Conservation (phyloP, 257 asterid genomes). For the Striga asiatica region DNA sequence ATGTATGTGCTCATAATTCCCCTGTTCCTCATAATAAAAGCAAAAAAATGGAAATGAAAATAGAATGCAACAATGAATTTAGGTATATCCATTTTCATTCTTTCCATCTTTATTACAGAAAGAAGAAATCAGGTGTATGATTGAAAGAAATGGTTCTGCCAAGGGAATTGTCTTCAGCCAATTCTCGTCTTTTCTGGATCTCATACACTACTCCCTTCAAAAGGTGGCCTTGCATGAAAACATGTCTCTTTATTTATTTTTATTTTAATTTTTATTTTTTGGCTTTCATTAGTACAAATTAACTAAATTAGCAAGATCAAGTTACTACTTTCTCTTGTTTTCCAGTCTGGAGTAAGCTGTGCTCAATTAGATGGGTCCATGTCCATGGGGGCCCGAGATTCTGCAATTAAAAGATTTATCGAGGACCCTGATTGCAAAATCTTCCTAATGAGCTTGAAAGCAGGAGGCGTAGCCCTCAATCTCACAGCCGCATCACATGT, state of each 20-base stretch:
- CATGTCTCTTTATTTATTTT: not conserved
- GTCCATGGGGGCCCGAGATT: constrained; percentile 73
- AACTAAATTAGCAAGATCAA: too few species aligned
- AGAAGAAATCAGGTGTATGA: constrained; percentile 89
- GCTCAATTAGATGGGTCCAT: constrained; percentile 84
- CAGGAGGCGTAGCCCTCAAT: constrained; percentile 96
- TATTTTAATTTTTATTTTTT: not conserved
- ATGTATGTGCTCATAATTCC: constrained; percentile 18
- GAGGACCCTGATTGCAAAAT: constrained; percentile 81
- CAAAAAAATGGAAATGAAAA: not conserved
- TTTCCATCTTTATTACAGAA: constrained; percentile 58
- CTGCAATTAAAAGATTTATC: constrained; percentile 65
- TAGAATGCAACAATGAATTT: too few species aligned
- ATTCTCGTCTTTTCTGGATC: constrained; percentile 87
- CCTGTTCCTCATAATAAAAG: not conserved
- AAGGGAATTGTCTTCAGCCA: constrained; percentile 97
- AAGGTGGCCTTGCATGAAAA: constrained; percentile 36
- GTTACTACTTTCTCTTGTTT: constrained; percentile 8
- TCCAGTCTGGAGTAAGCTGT: constrained; percentile 71
- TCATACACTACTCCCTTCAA: constrained; percentile 70
- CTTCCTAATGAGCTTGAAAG: constrained; percentile 88
- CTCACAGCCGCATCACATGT: constrained; percentile 97
- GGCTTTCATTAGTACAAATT: too few species aligned
- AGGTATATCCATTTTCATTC: too few species aligned
- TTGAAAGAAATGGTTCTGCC: constrained; percentile 96